These are phyloP conservation scores for Candida silvatica DNA, from an alignment of 805 yeast species.

Conservation along the genomic window DNA sequence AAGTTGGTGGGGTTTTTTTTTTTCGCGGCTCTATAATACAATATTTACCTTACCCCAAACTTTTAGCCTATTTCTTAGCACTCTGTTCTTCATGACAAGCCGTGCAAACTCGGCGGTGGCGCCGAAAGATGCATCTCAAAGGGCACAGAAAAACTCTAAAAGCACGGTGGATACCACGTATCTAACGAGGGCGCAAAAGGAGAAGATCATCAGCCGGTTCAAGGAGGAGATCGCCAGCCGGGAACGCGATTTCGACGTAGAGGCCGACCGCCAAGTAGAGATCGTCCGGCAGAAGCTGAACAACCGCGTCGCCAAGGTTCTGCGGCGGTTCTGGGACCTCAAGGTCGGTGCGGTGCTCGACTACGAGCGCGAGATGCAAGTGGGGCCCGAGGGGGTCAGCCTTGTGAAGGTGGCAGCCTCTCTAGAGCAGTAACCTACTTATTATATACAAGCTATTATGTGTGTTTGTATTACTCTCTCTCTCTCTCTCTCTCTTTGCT, in stretches of 20 bases:
- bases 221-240: slow-evolving; percentile 10
- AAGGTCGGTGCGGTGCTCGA: slow-evolving; percentile 34
- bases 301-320: slow-evolving; percentile 36
- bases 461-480: no score
- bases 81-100: no score
- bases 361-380: slow-evolving; percentile 32
- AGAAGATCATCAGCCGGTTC: slow-evolving; percentile 23
- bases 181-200: slow-evolving; percentile 22
- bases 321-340: slow-evolving; percentile 41
- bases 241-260: slow-evolving; percentile 10
- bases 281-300: slow-evolving; percentile 22
- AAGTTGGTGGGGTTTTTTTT: not conserved
- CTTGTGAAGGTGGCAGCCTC: no score
- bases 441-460: no score
- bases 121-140: no score
- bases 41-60: no score
- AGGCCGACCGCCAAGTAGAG: slow-evolving; percentile 23
- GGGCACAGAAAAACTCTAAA: no score
- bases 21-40: no score
- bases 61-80: no score
- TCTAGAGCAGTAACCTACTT: no score
- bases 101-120: no score
- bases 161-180: slow-evolving; percentile 30
- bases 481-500: no score
- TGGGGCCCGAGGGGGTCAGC: not conserved